These are phyloP conservation scores for Camellia sinensis DNA, from an alignment of 148 eudicot genomes.

Conservation along the genomic window DNA sequence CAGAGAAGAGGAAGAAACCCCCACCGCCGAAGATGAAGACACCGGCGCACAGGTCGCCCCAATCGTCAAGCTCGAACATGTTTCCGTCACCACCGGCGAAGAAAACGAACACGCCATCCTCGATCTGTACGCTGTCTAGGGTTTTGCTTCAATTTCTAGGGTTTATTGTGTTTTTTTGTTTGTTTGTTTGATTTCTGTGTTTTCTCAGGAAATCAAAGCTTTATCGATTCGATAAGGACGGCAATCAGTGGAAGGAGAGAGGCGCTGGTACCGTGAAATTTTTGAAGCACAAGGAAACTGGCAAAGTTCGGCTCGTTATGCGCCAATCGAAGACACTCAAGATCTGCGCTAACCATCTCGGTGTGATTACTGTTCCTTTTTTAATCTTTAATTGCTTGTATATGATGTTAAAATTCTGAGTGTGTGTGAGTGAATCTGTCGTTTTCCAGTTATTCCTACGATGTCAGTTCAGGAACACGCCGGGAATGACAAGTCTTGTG, in stretches of 20 bases:
- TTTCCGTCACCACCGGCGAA: conserved; percentile 75
- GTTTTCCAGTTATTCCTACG: conserved; percentile 48
- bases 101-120: conserved; percentile 70
- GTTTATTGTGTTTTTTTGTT: not conserved
- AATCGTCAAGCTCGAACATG: conserved; percentile 67
- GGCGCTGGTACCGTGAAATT: conserved; percentile 84
- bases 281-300: conserved; percentile 77
- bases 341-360: conserved; percentile 94
- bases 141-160: not conserved
- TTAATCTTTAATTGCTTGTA: not conserved
- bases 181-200: not conserved
- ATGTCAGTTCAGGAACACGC: conserved; percentile 92
- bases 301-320: conserved; percentile 89
- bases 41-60: conserved; percentile 84
- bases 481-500: conserved; percentile 93
- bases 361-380: conserved; percentile 26
- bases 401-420: not conserved
- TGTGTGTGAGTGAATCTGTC: not conserved
- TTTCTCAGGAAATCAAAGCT: conserved; percentile 64
- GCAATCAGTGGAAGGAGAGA: conserved; percentile 96
- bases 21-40: conserved; percentile 67
- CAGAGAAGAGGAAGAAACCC: conserved; percentile 48
- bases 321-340: conserved; percentile 89
- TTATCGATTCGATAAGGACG: conserved; percentile 89
- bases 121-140: conserved; percentile 50